Conservation (phyloP, 1,284 basidiomycete species). For the Apiotrichum sp. region DNA sequence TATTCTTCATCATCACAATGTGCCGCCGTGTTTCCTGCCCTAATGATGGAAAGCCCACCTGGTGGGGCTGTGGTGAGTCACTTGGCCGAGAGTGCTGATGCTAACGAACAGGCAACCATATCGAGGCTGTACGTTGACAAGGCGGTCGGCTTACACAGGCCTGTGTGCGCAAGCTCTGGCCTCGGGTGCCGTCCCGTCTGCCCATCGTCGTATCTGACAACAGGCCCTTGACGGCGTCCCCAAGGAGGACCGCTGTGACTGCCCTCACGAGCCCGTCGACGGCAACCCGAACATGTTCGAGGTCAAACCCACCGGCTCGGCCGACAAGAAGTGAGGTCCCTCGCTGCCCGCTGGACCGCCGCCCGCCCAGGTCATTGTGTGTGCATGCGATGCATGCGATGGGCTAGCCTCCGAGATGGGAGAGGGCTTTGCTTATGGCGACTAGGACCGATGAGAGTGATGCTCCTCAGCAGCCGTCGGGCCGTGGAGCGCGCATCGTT, state of each 20-base stretch:
- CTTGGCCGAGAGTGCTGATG: not conserved
- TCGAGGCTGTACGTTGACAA: conserved; percentile 33
- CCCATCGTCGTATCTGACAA: too few species aligned
- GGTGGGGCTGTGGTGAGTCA: conserved; percentile 47
- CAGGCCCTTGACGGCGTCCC: conserved; percentile 39
- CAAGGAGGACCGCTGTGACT: conserved; percentile 33
- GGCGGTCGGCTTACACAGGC: too few species aligned
- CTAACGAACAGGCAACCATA: conserved; percentile 33
- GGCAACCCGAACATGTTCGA: conserved; percentile 38
- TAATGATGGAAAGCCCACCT: conserved; percentile 45
- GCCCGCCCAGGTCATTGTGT: not conserved
- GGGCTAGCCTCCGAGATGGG: too few species aligned
- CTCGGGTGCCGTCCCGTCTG: too few species aligned
- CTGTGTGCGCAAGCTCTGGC: not conserved
- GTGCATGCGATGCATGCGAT: not conserved
- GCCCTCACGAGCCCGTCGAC: conserved; percentile 37
- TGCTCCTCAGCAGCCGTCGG: too few species aligned
- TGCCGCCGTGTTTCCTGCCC: conserved; percentile 43
- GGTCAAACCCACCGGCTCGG: conserved; percentile 16
- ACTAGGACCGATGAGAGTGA: too few species aligned
- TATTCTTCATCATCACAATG: conserved; percentile 21
- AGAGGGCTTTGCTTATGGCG: too few species aligned
- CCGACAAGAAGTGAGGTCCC: not conserved
- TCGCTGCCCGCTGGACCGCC: not conserved
- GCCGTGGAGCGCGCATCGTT: too few species aligned